Evolutionary conservation across 2,329 filamentous ascomycete genomes (phyloP).

Genomic region (Ceratocystis cacaofunesta): DNA sequence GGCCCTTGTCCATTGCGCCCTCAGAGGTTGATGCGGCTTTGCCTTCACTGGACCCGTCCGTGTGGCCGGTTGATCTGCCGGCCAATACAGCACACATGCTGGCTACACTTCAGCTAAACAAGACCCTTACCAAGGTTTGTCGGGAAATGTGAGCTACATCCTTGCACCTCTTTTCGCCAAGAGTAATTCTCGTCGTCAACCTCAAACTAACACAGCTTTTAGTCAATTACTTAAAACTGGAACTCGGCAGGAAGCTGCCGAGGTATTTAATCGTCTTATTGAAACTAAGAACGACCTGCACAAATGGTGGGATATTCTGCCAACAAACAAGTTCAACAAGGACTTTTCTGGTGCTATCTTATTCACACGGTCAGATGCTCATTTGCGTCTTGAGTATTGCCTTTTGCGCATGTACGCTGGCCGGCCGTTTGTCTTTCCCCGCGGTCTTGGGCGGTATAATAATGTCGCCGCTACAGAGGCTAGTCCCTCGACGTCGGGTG

Average conservation of each 20-base stretch:
- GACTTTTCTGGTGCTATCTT: slow-evolving; percentile 23
- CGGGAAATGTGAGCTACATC: slow-evolving; percentile 26
- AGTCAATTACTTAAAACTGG: slow-evolving; percentile 26
- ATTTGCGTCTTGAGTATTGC: slow-evolving; percentile 38
- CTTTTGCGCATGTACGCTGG: slow-evolving; percentile 39
- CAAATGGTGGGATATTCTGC: slow-evolving; percentile 27
- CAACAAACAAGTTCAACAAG: slow-evolving; percentile 23
- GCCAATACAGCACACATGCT: slow-evolving; percentile 34
- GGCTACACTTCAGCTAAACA: slow-evolving; percentile 28
- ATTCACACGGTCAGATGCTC: slow-evolving; percentile 33
- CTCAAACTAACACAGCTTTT: neutral
- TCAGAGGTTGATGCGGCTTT: slow-evolving; percentile 39
- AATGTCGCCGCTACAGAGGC: neutral
- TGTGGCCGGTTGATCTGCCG: slow-evolving; percentile 28
- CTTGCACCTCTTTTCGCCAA: too few species aligned
- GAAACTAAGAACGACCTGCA: slow-evolving; percentile 27
- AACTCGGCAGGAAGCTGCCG: slow-evolving; percentile 23
- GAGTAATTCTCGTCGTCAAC: neutral
- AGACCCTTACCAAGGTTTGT: slow-evolving; percentile 25
- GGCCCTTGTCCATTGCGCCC: slow-evolving; percentile 38
- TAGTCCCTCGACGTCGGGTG: slow-evolving; percentile 9
- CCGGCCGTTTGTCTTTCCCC: slow-evolving; percentile 36
- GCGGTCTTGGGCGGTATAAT: slow-evolving; percentile 11
- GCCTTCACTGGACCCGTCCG: slow-evolving; percentile 32
- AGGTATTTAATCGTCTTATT: slow-evolving; percentile 24